Conservation (phyloP, 2,329 filamentous ascomycete genomes). For the Fusarium marasasianum region DNA sequence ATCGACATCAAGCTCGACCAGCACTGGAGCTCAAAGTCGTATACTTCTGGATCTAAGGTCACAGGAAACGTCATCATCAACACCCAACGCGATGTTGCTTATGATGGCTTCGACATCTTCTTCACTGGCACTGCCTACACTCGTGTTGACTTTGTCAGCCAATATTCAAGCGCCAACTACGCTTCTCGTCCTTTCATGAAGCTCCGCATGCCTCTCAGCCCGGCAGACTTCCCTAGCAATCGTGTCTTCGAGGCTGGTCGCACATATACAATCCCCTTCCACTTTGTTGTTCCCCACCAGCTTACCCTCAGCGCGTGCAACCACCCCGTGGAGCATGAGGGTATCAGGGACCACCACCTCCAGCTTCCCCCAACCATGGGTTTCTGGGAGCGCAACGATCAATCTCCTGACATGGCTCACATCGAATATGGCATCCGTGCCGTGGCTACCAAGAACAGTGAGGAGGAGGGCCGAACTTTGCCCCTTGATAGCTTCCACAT, state of each 20-base stretch:
- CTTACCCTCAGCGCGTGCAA: slow-evolving; percentile 66
- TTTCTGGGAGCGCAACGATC: slow-evolving; percentile 63
- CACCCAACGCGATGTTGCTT: slow-evolving; percentile 56
- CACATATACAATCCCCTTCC: slow-evolving; percentile 63
- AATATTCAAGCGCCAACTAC: slow-evolving; percentile 57
- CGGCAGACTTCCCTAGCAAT: slow-evolving; percentile 57
- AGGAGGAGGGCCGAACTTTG: slow-evolving; percentile 42
- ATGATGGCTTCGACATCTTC: slow-evolving; percentile 62
- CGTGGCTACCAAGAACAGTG: slow-evolving; percentile 47
- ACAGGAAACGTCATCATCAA: slow-evolving; percentile 60
- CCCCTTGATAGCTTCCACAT: slow-evolving; percentile 55
- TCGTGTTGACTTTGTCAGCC: slow-evolving; percentile 60
- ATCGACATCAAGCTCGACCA: slow-evolving; percentile 62
- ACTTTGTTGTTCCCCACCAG: slow-evolving; percentile 67
- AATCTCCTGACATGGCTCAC: slow-evolving; percentile 63
- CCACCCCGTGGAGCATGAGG: slow-evolving; percentile 56
- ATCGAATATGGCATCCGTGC: slow-evolving; percentile 64
- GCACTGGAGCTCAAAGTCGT: slow-evolving; percentile 65
- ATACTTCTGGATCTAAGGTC: slow-evolving; percentile 63
- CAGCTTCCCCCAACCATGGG: slow-evolving; percentile 63
- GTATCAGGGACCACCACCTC: slow-evolving; percentile 62
- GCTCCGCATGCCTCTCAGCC: slow-evolving; percentile 62
- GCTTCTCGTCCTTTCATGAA: slow-evolving; percentile 65
- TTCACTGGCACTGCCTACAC: slow-evolving; percentile 62
- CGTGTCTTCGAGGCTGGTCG: slow-evolving; percentile 59